Evolutionary conservation across 140 eudicot genomes (phyloP), one percentile per base, ranked within the genome.

Genomic region (Flaveria floridana): DNA sequence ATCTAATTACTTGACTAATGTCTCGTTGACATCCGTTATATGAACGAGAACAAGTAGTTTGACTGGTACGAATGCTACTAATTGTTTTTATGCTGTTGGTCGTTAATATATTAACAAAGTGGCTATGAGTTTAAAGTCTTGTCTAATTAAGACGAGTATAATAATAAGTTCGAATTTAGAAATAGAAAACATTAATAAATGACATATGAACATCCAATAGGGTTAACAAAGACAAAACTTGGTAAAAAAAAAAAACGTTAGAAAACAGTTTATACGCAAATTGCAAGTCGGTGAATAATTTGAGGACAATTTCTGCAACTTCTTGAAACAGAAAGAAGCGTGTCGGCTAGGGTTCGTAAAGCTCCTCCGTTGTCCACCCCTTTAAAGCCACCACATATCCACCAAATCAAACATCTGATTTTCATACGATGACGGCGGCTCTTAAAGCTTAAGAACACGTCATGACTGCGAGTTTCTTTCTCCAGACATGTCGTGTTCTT

Each of bases 371-470:
- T 1, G 13, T 25, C 10, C 42, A 26, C 19, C 67, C 39, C 68
- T 28, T 62, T 62, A 62, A 62, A 62, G 14, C 2, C 30, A 20
- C 14, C 30, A 20, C 44, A 62, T 6, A 0, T 26, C 68, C 0
- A 61, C 18, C 68, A 59, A 61, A 25, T 21, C 41, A 61, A 1
- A 25, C 41, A 63, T 14, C 44, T 30, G 5, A 28, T 2, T 15
- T 15, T 26, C 21, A 30, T 63, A 11, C 68, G 46, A 63, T 63
- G 46, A 3, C 68, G 47, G 68, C 68, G 68, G 16, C 20, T 63
- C 68, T 63, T 63, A 63, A 63, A 63, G 68, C 68, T 63, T 47
- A 63, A 30, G 68, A 63, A 63, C 46, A 63, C 46, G 21, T 63
- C 68, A 30, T 63, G 68, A 63, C 34, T 63, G 25, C 47, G 68